Percentiles rank a stretch among this genome's conserved stretches.
These are phyloP conservation scores for Cryptococcus wingfieldii DNA, from an alignment of 1,284 basidiomycete genomes.

Conservation along the genomic window DNA sequence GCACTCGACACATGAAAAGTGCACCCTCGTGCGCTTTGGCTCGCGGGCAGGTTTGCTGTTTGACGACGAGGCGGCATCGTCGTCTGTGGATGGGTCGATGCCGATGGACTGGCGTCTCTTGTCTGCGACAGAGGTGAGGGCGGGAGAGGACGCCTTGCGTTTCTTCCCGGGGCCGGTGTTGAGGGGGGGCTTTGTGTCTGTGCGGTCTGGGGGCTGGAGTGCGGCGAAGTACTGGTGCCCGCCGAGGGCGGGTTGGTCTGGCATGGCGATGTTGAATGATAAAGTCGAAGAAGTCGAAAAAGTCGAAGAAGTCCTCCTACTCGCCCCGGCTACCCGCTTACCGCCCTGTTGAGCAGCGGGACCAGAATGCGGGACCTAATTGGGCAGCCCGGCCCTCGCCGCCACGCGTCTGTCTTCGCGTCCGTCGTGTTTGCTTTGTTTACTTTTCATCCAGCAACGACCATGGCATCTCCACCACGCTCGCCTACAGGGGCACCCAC, in stretches of 20 bases:
- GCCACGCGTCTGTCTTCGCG: too few species aligned
- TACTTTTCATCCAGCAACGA: neutral
- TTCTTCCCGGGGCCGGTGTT: neutral
- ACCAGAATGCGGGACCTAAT: neutral
- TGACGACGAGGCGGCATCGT: constrained; percentile 25
- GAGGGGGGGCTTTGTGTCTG: neutral
- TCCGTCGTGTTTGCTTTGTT: neutral
- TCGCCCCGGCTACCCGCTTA: too few species aligned
- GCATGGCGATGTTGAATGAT: neutral
- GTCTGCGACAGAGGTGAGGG: neutral
- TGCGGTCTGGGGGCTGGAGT: neutral
- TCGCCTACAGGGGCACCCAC: constrained; percentile 28
- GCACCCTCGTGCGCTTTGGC: constrained; percentile 46
- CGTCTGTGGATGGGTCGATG: constrained; percentile 29
- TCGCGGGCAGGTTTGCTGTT: constrained; percentile 9
- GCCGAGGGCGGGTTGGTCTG: neutral
- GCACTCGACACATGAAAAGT: constrained; percentile 49
- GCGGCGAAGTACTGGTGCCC: neutral
- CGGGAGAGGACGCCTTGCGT: neutral
- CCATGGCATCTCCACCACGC: neutral
- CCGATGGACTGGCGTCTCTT: constrained; percentile 12
- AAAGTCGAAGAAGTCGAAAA: too few species aligned
- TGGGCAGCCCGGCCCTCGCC: neutral
- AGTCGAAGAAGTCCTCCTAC: too few species aligned
- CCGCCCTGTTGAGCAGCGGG: neutral